Percentiles rank a stretch among this genome's conserved stretches.
These are phyloP conservation scores for Zymoseptoria pseudotritici DNA, from an alignment of 2,329 filamentous ascomycete species.

Conservation along the genomic window DNA sequence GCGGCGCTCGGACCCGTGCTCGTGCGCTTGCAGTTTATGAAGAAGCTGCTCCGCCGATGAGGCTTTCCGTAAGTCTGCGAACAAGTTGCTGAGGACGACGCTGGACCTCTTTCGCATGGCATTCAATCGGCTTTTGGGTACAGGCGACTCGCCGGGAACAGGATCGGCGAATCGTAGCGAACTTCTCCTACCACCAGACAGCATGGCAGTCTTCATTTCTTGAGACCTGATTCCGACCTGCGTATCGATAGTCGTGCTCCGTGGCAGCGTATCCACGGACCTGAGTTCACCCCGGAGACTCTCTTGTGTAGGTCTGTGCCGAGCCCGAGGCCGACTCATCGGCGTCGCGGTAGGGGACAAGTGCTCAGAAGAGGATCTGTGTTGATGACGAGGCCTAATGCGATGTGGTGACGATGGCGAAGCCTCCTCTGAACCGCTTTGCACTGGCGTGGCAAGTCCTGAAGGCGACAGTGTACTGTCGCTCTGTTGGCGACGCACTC, in stretches of 20 bases:
- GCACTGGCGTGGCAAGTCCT: slow-evolving; percentile 3
- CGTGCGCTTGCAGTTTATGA: not conserved
- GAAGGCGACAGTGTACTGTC: slow-evolving; percentile 10
- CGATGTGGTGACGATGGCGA: not conserved
- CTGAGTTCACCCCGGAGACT: not conserved
- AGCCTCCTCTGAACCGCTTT: slow-evolving; percentile 1
- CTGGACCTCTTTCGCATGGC: slow-evolving; percentile 9
- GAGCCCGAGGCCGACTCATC: not conserved
- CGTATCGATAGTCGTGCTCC: not conserved
- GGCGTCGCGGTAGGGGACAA: slow-evolving; percentile 12
- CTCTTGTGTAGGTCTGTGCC: slow-evolving; percentile 3
- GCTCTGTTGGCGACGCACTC: not conserved
- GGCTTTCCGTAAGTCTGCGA: not conserved
- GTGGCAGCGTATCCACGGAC: not conserved
- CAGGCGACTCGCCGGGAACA: not conserved
- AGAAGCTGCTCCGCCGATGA: not conserved
- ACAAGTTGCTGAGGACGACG: not conserved
- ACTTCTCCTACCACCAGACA: not conserved
- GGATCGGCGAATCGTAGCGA: not conserved
- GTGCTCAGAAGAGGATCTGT: slow-evolving; percentile 17
- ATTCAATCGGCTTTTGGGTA: not conserved
- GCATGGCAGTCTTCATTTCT: not conserved
- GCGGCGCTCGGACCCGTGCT: not conserved
- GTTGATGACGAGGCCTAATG: slow-evolving; percentile 3
- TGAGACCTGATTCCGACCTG: not conserved